Evolutionary conservation across 257 asterid genomes (phyloP), one percentile per base, ranked within the genome.

Genomic region (Eustoma russellianum): DNA sequence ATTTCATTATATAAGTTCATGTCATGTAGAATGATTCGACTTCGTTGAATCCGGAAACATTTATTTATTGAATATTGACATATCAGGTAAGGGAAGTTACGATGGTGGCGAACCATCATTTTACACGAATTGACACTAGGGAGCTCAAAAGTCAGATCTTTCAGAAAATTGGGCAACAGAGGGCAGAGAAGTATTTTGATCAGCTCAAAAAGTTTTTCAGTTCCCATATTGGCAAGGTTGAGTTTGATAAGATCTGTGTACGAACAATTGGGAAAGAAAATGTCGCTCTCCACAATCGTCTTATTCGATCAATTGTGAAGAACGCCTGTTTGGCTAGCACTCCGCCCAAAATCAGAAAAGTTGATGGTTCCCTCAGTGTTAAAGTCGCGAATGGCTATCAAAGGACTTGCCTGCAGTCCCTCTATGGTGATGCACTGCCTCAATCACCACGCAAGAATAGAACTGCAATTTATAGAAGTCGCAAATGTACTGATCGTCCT

Each of bases 261-360:
- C 65, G 61, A 41, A 77, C 72, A 35, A 65, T 90, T 45, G 97
- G 97, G 40, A 73, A 79, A 68, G 97, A 83, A 60, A 86, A 90
- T 49, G 47, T 90, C 52, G 13, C 64, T 50, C 88, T 90, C 50
- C 97, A 90, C 49, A 86, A 90, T 60, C 72, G 62, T 44, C 86
- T 90, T 12, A 69, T 90, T 47, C 85, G 74, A 5, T 72, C 94
- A 19, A 76, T 86, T 13, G 28, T 80, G 65, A 83, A 73, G 60
- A 90, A 90, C 24, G 81, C 94, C 34, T 61, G 71, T 54, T 72
- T 62, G 45, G 83, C 85, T 19, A 74, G 80, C 48, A 47, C 45
- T 50, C 93, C n/a, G n/a, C n/a, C 76, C 0, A 84, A 67, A 47
- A 58, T 70, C 48, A 67, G 56, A 46, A 86, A 73, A 56, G 61